Percentiles rank a stretch among this genome's conserved stretches.
Evolutionary conservation across 257 asterid genomes (phyloP).

Genomic region (Primulina tabacum): DNA sequence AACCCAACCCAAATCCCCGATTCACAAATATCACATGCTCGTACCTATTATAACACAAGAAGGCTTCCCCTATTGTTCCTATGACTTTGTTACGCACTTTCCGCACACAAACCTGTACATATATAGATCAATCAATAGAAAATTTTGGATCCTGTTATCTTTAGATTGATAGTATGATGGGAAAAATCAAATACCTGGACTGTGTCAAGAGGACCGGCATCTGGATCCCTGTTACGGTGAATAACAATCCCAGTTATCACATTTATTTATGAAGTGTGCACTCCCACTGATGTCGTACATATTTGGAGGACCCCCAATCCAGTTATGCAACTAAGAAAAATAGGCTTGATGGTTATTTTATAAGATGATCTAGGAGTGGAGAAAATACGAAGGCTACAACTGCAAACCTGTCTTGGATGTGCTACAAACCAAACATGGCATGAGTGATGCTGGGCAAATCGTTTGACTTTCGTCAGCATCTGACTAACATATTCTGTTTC

Average conservation of each 20-base stretch:
- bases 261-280: conserved; percentile 95
- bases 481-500: conserved; percentile 97
- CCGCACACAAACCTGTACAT: conserved; percentile 72
- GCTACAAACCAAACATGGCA: conserved; percentile 99
- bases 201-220: conserved; percentile 68
- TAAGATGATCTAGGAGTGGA: background rate
- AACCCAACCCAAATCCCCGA: background rate
- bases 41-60: conserved; percentile 75
- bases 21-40: conserved; percentile 3
- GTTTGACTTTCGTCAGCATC: conserved; percentile 86
- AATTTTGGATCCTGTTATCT: background rate
- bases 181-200: conserved; percentile 62
- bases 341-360: conserved; percentile 22
- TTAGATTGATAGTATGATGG: conserved; percentile 11
- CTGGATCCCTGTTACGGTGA: conserved; percentile 92
- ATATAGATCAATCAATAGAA: background rate
- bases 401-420: conserved; percentile 91
- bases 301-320: conserved; percentile 86
- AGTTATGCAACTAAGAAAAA: conserved; percentile 63
- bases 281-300: conserved; percentile 96
- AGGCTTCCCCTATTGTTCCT: conserved; percentile 89
- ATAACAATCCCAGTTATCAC: conserved; percentile 92
- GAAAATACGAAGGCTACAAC: background rate
- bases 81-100: conserved; percentile 91
- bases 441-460: conserved; percentile 94